Percentiles rank a stretch among this genome's conserved stretches.
Evolutionary conservation across 257 asterid species (phyloP).

Genomic region (Linaria vulgaris): DNA sequence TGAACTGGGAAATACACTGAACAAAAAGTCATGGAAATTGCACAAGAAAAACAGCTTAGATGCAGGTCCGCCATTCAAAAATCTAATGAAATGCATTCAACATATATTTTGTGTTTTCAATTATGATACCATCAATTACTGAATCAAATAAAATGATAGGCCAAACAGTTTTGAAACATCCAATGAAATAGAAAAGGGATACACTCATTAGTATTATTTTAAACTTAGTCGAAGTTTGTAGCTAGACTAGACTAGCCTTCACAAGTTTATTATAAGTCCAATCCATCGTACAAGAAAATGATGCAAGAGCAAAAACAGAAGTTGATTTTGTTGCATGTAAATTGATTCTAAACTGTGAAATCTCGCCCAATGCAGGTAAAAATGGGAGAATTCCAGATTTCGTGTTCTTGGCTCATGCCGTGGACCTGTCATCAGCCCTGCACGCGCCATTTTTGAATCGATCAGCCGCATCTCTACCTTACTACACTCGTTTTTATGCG

Average conservation of each 20-base stretch:
- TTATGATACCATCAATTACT: too few relatives aligned
- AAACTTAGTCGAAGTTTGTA: too few relatives aligned
- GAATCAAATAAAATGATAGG: too few relatives aligned
- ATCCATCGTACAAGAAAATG: too few relatives aligned
- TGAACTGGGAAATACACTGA: slow-evolving; percentile 67
- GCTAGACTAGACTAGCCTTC: too few relatives aligned
- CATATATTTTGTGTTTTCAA: too few relatives aligned
- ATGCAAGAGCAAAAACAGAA: background rate
- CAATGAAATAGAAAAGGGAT: too few relatives aligned
- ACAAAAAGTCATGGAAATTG: slow-evolving; percentile 66
- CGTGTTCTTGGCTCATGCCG: slow-evolving; percentile 86
- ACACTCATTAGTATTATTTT: too few relatives aligned
- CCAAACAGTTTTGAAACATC: too few relatives aligned
- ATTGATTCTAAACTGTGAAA: background rate
- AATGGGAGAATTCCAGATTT: slow-evolving; percentile 74
- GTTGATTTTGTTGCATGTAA: background rate
- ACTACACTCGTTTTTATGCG: slow-evolving; percentile 44
- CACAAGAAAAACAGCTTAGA: slow-evolving; percentile 50
- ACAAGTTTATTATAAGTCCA: too few relatives aligned
- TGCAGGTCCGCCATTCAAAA: slow-evolving; percentile 45
- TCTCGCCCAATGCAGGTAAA: slow-evolving; percentile 43
- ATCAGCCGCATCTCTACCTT: slow-evolving; percentile 61
- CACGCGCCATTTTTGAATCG: slow-evolving; percentile 62
- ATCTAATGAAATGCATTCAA: too few relatives aligned
- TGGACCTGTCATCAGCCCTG: slow-evolving; percentile 75